Evolutionary conservation across 352 stramenopile species (phyloP), one percentile per base, ranked within the genome.

Genomic region (Pythium scleroteichum): DNA sequence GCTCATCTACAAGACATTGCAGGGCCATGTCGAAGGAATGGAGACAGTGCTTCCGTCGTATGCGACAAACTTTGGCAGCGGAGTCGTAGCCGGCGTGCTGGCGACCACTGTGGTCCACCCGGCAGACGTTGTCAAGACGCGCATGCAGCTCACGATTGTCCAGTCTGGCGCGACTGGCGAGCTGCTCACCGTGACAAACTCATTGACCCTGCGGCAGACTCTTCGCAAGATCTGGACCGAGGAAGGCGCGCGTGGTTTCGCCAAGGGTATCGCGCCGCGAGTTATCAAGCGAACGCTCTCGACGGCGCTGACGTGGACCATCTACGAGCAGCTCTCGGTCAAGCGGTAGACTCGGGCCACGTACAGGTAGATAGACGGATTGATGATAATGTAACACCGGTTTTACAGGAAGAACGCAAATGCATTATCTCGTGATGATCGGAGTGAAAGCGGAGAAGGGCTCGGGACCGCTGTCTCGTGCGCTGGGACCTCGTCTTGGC

Each of bases 261-360:
- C 95, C 46, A 88, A 94, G 50, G 98, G 98, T 40, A 89, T 98
- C 32, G 64, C 90, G 39, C 94, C 97, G 16, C 83, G 98, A 23
- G 83, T 99, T 29, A 68, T 99, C 50, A 97, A 98, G 49, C 96
- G 98, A 57, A 97, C 97, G 39, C 94, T 98, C 27, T 96, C 94
- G n/a, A 98, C 98, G 4, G 98, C 97, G 17, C 97, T 99, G 62
- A 98, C 92, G 16, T 99, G 98, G 97, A 99, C 97, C 13, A 98
- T 98, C 48, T 99, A 99, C 79, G 97, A 99, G 82, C 78, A 93
- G 48, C 71, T 94, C 22, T 89, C 81, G 3, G 61, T 89, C 38
- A 44, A 59, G 46, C 71, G 72, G 48, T 90, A 85, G 53, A n/a
- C n/a, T n/a, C n/a, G n/a, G n/a, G n/a, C n/a, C n/a, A n/a, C n/a